A percentile compares a stretch with the other conserved stretches of the same genome.
Conservation (phyloP, 495 filamentous ascomycete species). For the Corynascus novoguineensis region DNA sequence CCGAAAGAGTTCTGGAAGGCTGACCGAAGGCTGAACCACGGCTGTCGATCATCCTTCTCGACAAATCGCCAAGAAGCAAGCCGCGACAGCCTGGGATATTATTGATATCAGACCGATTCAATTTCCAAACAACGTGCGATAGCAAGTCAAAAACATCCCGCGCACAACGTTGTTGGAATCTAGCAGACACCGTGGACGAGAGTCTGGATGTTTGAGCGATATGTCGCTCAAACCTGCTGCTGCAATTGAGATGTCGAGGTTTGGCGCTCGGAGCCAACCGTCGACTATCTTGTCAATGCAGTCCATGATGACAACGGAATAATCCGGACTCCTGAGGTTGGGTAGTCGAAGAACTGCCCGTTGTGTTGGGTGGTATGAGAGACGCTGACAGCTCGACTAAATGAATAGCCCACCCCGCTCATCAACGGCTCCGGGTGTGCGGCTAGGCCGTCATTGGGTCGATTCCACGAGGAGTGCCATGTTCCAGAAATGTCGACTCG, state of each 20-base stretch:
- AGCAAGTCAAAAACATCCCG: no score
- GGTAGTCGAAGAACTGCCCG: not conserved
- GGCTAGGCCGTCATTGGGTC: not conserved
- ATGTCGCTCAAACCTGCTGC: no score
- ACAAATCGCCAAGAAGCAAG: not conserved
- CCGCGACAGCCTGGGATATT: not conserved
- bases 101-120: not conserved
- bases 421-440: not conserved
- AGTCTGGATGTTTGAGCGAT: no score
- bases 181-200: no score
- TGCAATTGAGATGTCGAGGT: no score
- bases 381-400: not conserved
- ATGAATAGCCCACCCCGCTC: not conserved
- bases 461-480: not conserved
- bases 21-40: not conserved
- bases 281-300: not conserved
- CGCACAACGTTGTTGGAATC: no score
- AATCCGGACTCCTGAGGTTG: not conserved
- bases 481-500: slow-evolving; percentile 1
- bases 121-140: no score
- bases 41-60: not conserved
- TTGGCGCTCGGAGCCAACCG: no score
- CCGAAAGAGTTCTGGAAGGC: not conserved
- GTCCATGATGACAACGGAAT: not conserved
- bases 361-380: not conserved